A percentile compares a stretch with the other conserved stretches of the same genome.
phyloP scores from a whole-genome alignment of 1,139 yeast genomes.

The Suhomyces maxii region DNA sequence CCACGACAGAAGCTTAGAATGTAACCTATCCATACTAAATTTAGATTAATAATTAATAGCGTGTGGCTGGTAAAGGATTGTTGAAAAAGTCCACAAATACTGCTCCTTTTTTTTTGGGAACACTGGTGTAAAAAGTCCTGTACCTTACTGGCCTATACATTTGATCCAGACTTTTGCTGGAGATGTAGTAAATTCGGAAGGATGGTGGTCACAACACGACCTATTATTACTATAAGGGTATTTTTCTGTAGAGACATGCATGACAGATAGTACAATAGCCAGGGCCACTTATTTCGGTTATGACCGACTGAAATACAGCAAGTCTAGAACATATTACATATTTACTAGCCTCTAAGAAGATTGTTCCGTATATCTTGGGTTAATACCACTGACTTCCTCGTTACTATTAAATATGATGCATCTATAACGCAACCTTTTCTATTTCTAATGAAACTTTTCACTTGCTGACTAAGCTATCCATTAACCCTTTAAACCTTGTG shows the following conservation, averaged over 20 bases:
- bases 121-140: neutral
- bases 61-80: neutral
- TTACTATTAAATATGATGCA: neutral
- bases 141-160: neutral
- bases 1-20: neutral
- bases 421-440: neutral
- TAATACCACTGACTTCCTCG: neutral
- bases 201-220: neutral
- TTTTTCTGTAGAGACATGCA: neutral
- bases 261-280: neutral
- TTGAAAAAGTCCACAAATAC: neutral
- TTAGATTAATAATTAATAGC: neutral
- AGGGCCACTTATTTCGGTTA: neutral
- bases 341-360: neutral
- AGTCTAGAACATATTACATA: neutral
- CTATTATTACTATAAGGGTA: neutral
- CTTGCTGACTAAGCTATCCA: too few species aligned
- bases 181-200: too few species aligned
- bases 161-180: neutral
- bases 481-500: too few species aligned
- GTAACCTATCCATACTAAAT: neutral
- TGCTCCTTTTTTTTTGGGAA: neutral
- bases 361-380: neutral
- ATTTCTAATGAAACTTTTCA: too few species aligned
- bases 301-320: neutral